Conservation (phyloP, 352 stramenopile genomes). For the Globisporangium rhizosaccharum region DNA sequence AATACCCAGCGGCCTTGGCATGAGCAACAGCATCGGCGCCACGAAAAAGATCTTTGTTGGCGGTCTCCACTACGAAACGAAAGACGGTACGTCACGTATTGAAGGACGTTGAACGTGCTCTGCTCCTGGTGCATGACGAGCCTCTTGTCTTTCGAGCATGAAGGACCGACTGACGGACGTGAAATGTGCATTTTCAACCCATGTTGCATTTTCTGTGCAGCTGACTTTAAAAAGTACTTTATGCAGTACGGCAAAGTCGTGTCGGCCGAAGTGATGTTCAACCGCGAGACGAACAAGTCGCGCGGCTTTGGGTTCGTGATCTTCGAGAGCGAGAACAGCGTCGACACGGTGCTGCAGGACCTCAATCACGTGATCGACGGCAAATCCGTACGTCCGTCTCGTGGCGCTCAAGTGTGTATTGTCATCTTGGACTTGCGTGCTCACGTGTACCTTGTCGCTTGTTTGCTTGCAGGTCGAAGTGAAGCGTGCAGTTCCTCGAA, state of each 20-base stretch:
- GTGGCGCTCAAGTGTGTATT: background rate
- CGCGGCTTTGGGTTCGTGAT: conserved; percentile 93
- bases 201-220: conserved; percentile 21
- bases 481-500: conserved; percentile 80
- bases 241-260: conserved; percentile 91
- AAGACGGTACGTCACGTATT: conserved; percentile 68
- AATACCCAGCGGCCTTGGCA: conserved; percentile 43
- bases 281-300: conserved; percentile 93
- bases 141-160: background rate
- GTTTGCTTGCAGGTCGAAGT: conserved; percentile 50
- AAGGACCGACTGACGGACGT: background rate
- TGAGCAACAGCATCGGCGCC: conserved; percentile 54
- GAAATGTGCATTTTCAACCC: background rate
- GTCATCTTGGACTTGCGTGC: background rate
- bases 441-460: background rate
- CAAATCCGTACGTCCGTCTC: conserved; percentile 56
- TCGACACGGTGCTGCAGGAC: conserved; percentile 83
- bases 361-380: conserved; percentile 89
- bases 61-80: conserved; percentile 91
- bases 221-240: conserved; percentile 91
- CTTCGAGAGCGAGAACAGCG: conserved; percentile 86
- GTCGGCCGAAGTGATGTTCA: conserved; percentile 94
- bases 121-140: background rate
- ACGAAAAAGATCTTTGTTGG: conserved; percentile 93
- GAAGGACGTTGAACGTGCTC: background rate